A percentile compares a stretch with the other conserved stretches of the same genome.
Conservation (phyloP, 2,329 filamentous ascomycete species). For the Arthrobotrys iridis region DNA sequence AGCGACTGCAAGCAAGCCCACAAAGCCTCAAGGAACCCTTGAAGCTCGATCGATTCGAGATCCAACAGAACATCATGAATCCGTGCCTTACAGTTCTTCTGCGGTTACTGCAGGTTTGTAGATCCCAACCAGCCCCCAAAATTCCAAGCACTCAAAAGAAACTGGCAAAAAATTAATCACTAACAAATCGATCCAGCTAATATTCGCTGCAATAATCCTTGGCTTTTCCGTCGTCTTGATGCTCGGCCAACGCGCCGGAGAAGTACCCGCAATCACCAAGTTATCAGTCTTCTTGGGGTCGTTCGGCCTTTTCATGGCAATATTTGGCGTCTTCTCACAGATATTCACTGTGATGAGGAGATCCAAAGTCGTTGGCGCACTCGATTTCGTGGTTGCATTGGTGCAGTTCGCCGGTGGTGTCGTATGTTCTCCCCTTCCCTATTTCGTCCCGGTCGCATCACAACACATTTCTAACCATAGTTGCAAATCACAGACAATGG, state of each 20-base stretch:
- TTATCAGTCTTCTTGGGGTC: slow-evolving; percentile 33
- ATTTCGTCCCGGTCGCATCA: not conserved
- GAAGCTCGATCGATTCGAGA: not conserved
- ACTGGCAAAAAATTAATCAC: too few species aligned
- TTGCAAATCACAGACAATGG: slow-evolving; percentile 28
- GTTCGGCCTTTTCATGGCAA: slow-evolving; percentile 39
- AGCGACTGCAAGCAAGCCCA: not conserved
- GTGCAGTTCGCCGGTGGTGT: slow-evolving; percentile 47
- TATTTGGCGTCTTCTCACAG: slow-evolving; percentile 45
- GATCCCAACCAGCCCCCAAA: not conserved
- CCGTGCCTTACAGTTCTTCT: slow-evolving; percentile 41
- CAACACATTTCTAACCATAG: slow-evolving; percentile 24
- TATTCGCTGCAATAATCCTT: slow-evolving; percentile 40
- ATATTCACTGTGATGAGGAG: slow-evolving; percentile 32
- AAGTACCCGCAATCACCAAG: slow-evolving; percentile 42
- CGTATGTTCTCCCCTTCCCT: slow-evolving; percentile 17
- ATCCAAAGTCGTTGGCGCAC: slow-evolving; percentile 16
- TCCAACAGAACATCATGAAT: slow-evolving; percentile 32
- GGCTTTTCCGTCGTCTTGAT: slow-evolving; percentile 41
- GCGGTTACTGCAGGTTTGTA: slow-evolving; percentile 38
- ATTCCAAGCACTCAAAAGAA: too few species aligned
- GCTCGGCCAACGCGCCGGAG: slow-evolving; percentile 37
- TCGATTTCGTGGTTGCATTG: slow-evolving; percentile 31
- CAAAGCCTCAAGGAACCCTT: not conserved
- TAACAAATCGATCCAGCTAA: slow-evolving; percentile 11